A percentile compares a stretch with the other conserved stretches of the same genome.
These are phyloP conservation scores for Linnemannia zychae DNA, from an alignment of 192 early-diverging fungal genomes.

Conservation along the genomic window DNA sequence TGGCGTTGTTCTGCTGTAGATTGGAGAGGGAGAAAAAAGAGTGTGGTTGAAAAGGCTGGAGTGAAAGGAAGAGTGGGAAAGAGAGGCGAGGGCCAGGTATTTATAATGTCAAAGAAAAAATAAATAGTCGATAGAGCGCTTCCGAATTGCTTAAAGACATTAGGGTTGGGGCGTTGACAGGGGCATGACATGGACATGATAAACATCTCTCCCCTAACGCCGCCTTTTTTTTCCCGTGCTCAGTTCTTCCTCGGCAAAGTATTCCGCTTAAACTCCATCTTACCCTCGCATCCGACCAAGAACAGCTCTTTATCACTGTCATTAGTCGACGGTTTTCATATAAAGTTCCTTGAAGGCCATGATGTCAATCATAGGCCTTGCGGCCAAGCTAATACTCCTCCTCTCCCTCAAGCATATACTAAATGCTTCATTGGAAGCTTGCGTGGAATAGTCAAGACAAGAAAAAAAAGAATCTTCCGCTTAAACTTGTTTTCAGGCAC, in stretches of 20 bases:
- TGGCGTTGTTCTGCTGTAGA: not conserved
- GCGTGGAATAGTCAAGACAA: not conserved
- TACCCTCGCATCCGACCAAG: too few species aligned
- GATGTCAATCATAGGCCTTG: too few species aligned
- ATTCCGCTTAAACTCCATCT: too few species aligned
- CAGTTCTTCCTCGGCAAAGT: too few species aligned
- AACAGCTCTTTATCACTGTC: too few species aligned
- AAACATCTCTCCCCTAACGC: too few species aligned
- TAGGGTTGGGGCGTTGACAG: not conserved
- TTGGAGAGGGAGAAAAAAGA: not conserved
- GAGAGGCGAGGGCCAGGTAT: not conserved
- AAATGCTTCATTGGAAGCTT: not conserved
- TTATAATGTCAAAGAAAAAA: not conserved
- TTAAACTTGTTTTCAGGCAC: conserved; percentile 1
- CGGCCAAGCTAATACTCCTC: too few species aligned
- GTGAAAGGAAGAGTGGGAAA: not conserved
- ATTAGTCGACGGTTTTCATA: too few species aligned
- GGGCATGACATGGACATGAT: too few species aligned
- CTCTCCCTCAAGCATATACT: not conserved
- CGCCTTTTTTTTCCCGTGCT: too few species aligned
- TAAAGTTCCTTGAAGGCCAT: too few species aligned
- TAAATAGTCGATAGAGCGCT: not conserved
- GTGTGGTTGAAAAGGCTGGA: not conserved
- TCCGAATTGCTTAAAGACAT: not conserved
- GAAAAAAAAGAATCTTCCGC: not conserved